These are phyloP conservation scores for Cairneyella variabilis DNA, from an alignment of 495 filamentous ascomycete genomes.

Conservation along the genomic window DNA sequence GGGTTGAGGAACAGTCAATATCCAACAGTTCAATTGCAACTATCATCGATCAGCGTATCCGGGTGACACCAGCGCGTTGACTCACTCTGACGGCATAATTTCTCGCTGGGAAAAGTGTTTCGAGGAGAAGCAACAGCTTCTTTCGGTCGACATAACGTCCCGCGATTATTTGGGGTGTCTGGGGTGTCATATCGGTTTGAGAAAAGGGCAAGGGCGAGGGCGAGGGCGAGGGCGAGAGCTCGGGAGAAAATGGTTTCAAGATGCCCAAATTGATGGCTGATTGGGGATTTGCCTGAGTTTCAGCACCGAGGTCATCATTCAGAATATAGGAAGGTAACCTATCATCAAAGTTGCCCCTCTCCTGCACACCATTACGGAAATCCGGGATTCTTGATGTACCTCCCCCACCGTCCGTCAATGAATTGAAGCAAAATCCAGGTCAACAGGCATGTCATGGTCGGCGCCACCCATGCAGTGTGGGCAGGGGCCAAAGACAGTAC, in stretches of 20 bases:
- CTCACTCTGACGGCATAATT: slow-evolving; percentile 10
- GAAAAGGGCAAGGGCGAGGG: too few species aligned
- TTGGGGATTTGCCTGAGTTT: not conserved
- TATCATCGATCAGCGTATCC: not conserved
- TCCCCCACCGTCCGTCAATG: not conserved
- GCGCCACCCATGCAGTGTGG: not conserved
- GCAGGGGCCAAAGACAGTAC: not conserved
- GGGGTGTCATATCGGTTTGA: not conserved
- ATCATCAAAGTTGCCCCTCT: not conserved
- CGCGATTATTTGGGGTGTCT: slow-evolving; percentile 1
- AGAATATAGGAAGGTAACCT: not conserved
- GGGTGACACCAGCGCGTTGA: not conserved
- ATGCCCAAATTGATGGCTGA: not conserved
- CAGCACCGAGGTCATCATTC: not conserved
- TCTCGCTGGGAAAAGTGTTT: not conserved
- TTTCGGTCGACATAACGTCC: slow-evolving; percentile 6
- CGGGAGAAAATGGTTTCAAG: not conserved
- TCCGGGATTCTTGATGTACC: not conserved
- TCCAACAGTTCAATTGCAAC: slow-evolving; percentile 13
- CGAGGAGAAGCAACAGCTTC: not conserved
- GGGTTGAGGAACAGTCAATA: slow-evolving; percentile 1
- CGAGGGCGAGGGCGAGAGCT: not conserved
- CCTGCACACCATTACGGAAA: not conserved
- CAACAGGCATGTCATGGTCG: not conserved
- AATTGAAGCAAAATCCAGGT: not conserved